These are phyloP conservation scores for Ophiostoma ips DNA, from an alignment of 2,329 filamentous ascomycete species.

Conservation along the genomic window DNA sequence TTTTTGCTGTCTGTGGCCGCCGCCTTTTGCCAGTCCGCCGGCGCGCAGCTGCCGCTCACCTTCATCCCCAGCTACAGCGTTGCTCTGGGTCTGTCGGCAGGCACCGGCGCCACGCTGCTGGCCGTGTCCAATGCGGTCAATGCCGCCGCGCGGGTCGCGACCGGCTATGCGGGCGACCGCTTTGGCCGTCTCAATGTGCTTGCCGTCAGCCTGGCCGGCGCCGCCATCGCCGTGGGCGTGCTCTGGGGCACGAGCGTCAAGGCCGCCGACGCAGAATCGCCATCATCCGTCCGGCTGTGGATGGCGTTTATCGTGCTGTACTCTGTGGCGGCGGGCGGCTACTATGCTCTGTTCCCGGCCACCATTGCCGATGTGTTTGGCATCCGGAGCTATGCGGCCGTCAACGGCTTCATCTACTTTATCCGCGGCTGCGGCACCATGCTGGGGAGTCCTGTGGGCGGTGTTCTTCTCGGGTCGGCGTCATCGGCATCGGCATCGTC, in stretches of 20 bases:
- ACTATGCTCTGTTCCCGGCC: conserved; percentile 31
- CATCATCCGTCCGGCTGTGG: conserved; percentile 9
- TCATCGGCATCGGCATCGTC: neutral
- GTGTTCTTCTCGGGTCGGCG: conserved; percentile 21
- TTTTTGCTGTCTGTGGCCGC: conserved; percentile 87
- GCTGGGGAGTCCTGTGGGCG: conserved; percentile 31
- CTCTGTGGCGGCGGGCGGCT: conserved; percentile 29
- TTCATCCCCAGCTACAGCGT: conserved; percentile 35
- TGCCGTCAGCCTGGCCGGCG: conserved; percentile 15
- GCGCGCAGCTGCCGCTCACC: conserved; percentile 30
- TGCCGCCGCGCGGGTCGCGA: conserved; percentile 27
- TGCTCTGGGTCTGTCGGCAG: conserved; percentile 26
- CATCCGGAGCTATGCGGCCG: conserved; percentile 30
- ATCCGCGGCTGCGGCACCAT: conserved; percentile 29
- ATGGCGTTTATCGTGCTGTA: conserved; percentile 26
- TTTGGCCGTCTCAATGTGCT: conserved; percentile 34
- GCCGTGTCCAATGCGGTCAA: conserved; percentile 33
- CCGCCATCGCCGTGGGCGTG: conserved; percentile 9
- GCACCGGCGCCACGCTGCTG: conserved; percentile 28
- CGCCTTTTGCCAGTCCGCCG: conserved; percentile 44
- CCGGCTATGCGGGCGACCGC: conserved; percentile 31
- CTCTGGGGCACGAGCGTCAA: conserved; percentile 12
- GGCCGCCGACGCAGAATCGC: neutral
- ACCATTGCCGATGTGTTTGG: conserved; percentile 34
- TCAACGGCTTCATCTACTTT: conserved; percentile 33